phyloP scores from a whole-genome alignment of 2,329 filamentous ascomycete genomes.

The Clarireedia hainanense region DNA sequence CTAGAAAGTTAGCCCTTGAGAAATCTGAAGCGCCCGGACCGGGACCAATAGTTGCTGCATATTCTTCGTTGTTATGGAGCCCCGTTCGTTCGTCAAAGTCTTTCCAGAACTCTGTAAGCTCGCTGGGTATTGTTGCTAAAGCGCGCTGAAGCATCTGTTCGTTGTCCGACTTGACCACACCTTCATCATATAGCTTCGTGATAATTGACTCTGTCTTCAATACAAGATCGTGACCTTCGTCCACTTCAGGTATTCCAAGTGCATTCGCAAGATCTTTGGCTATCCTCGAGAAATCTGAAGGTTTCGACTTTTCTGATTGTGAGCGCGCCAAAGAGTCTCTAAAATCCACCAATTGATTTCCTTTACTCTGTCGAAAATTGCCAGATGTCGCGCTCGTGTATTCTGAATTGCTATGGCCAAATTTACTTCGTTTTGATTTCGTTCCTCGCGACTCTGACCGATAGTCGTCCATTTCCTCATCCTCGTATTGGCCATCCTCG shows the following conservation, averaged over 20 bases:
- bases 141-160: slow-evolving; percentile 48
- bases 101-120: slow-evolving; percentile 49
- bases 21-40: slow-evolving; percentile 54
- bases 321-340: slow-evolving; percentile 15
- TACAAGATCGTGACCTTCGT: slow-evolving; percentile 65
- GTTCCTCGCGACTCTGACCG: slow-evolving; percentile 26
- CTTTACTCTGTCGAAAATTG: slow-evolving; percentile 14
- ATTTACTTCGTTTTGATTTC: slow-evolving; percentile 22
- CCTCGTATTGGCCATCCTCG: slow-evolving; percentile 34
- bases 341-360: slow-evolving; percentile 10
- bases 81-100: slow-evolving; percentile 39
- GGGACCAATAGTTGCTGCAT: slow-evolving; percentile 56
- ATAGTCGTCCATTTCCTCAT: slow-evolving; percentile 25
- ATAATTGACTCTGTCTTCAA: slow-evolving; percentile 68
- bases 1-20: slow-evolving; percentile 72
- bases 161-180: slow-evolving; percentile 48
- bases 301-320: slow-evolving; percentile 6
- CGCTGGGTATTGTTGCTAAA: slow-evolving; percentile 44
- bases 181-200: slow-evolving; percentile 54
- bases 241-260: slow-evolving; percentile 50
- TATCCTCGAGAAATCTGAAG: slow-evolving; percentile 50
- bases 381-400: slow-evolving; percentile 10
- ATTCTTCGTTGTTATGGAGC: slow-evolving; percentile 43
- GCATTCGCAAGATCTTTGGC: slow-evolving; percentile 61
- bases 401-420: slow-evolving; percentile 42